Conservation (phyloP, 495 filamentous ascomycete genomes). For the Tuber microsphaerosporum region DNA sequence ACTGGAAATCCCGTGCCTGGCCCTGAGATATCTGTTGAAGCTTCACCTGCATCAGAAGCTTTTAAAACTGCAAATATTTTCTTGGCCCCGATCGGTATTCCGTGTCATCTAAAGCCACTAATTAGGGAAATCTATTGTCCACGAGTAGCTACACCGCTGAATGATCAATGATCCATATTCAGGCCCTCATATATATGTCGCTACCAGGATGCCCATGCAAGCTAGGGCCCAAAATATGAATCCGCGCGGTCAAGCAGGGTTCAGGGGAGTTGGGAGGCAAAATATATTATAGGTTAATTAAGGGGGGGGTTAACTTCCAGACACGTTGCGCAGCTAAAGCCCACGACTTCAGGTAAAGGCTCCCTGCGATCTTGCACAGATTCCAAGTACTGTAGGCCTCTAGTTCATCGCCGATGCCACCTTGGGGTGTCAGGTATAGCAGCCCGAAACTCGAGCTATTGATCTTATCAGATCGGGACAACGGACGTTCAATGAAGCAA, state of each 20-base stretch:
- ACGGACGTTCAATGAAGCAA: background rate
- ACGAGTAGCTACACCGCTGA: background rate
- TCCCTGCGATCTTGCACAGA: background rate
- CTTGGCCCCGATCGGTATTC: background rate
- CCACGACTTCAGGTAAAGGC: background rate
- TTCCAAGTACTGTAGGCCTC: background rate
- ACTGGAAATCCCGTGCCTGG: background rate
- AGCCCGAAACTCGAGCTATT: background rate
- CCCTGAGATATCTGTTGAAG: background rate
- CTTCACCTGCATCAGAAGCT: background rate
- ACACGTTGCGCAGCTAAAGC: background rate
- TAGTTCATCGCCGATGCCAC: background rate
- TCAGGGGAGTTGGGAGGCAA: background rate
- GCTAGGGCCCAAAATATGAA: background rate
- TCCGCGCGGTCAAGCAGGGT: background rate
- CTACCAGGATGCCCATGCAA: background rate
- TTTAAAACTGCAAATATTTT: background rate
- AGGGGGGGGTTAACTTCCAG: background rate
- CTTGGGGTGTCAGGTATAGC: background rate
- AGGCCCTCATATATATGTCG: background rate
- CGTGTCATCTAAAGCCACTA: background rate
- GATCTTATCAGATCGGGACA: background rate
- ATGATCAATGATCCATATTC: background rate
- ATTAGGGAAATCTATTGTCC: background rate
- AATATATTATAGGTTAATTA: background rate